phyloP scores from a whole-genome alignment of 768 basidiomycete genomes.

The Collybiopsis confluens region DNA sequence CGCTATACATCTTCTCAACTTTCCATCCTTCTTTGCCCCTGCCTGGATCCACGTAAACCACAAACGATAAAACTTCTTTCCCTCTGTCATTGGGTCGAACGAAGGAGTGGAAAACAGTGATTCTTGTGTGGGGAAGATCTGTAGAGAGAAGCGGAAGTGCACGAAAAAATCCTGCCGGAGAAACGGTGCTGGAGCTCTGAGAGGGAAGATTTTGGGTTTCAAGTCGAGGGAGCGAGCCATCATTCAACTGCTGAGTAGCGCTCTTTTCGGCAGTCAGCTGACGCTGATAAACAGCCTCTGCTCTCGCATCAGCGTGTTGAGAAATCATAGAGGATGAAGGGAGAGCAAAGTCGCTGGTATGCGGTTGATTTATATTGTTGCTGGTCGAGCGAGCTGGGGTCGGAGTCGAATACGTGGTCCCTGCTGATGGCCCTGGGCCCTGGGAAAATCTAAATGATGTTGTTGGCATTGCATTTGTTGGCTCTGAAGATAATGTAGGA shows the following conservation, averaged over 20 bases:
- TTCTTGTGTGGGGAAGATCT: constrained; percentile 70
- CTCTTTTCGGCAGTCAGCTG: background rate
- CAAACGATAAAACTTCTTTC: constrained; percentile 89
- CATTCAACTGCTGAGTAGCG: background rate
- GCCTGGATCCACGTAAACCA: constrained; percentile 71
- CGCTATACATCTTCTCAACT: constrained; percentile 92
- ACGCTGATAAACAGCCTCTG: constrained; percentile 10
- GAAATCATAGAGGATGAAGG: constrained; percentile 31
- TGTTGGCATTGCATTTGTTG: background rate
- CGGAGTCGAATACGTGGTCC: constrained; percentile 4
- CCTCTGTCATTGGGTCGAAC: constrained; percentile 87
- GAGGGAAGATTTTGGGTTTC: background rate
- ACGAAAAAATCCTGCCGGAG: constrained; percentile 49
- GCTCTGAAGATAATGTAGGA: constrained; percentile 4
- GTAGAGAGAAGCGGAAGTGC: constrained; percentile 64
- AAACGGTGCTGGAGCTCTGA: constrained; percentile 7
- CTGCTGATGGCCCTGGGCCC: constrained; percentile 1
- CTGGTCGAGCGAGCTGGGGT: constrained; percentile 10
- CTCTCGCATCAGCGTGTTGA: constrained; percentile 19
- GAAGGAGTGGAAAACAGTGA: constrained; percentile 74
- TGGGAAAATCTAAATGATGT: constrained; percentile 5
- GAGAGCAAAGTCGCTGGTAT: constrained; percentile 43
- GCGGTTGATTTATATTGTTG: constrained; percentile 38
- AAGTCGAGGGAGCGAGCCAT: background rate
- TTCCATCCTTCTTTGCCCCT: constrained; percentile 71